Conservation (phyloP, 768 basidiomycete species). For the Kwoniella europaea region DNA sequence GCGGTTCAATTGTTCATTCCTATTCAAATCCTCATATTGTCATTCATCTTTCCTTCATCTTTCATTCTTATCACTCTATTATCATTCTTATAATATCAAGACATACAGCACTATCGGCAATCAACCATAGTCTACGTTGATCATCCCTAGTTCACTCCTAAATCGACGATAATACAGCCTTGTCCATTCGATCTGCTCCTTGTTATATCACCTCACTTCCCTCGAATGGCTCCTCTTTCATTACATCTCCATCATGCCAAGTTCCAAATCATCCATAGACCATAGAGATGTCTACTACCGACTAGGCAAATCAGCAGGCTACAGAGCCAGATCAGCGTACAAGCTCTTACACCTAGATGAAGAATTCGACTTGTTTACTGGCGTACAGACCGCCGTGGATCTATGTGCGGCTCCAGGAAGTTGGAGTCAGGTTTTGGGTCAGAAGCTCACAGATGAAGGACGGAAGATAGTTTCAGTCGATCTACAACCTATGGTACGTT, state of each 20-base stretch:
- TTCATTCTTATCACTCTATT: no score
- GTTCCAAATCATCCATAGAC: constrained; percentile 54
- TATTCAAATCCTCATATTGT: no score
- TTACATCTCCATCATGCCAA: constrained; percentile 40
- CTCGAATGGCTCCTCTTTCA: no score
- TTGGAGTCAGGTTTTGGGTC: constrained; percentile 59
- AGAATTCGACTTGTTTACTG: constrained; percentile 55
- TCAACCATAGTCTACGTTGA: no score
- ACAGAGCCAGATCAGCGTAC: constrained; percentile 56
- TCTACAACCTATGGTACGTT: constrained; percentile 50
- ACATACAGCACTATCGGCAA: no score
- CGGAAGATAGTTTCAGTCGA: constrained; percentile 51
- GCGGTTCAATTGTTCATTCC: no score
- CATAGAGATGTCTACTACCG: constrained; percentile 57
- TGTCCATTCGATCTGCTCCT: no score
- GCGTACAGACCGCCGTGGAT: constrained; percentile 55
- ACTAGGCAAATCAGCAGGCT: constrained; percentile 51
- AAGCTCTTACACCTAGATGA: constrained; percentile 58
- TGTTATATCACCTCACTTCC: not conserved
- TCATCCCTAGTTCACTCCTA: no score
- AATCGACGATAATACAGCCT: no score
- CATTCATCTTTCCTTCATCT: no score
- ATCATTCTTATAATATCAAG: no score
- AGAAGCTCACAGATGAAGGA: constrained; percentile 47
- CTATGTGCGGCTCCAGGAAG: constrained; percentile 59